Base-by-base conservation (phyloP, 495 filamentous ascomycete genomes). In the Xylaria flabelliformis region DNA sequence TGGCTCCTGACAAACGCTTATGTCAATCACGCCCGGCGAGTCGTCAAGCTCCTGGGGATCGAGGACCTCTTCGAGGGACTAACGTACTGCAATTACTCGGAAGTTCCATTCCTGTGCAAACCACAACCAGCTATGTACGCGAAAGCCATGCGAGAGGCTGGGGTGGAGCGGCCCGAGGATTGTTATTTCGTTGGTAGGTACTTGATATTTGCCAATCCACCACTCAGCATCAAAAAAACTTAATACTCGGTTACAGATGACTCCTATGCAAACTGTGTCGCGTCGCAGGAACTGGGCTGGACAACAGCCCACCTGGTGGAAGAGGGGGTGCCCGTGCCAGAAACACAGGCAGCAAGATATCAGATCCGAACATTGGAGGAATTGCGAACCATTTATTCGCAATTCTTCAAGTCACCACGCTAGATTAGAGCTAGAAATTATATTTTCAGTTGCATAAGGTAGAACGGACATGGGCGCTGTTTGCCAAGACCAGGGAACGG, bases 1-100 rank as follows among this genome's bases (percentile, higher is more conserved):
- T 98, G 97, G 97, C 88, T 99, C 3, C 90, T 99, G 71, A 99
- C 97, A 0, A 99, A 99, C 77, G 97, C 97, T 50, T 97, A 98
- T 77, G 82, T 97, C 73, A 98, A 85, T 55, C 97, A 99, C 76
- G 97, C 88, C 7, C 89, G 87, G 73, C 82, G 94, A 24, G 96
- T 99, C 9, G 88, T 98, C 19, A 89, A 86, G 73, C 79, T 99
- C 36, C 84, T 99, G 3, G 90, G 88, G 36, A 81, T 98, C 24
- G 94, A 97, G 15, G 94, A 97, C 80, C 81, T 94, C 34, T 98
- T 98, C 79, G 95, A 97, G 74, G 95, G 95, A 0, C 85, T 98
- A 70, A 98, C 96, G 0, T 98, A 89, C 76, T 99, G 96, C 76
- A 93, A 99, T 79, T 99, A 98, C 80, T 82, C 79, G 48, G 74